These are phyloP conservation scores for Helicostylum pulchrum DNA, from an alignment of 192 early-diverging fungal genomes.

Conservation along the genomic window DNA sequence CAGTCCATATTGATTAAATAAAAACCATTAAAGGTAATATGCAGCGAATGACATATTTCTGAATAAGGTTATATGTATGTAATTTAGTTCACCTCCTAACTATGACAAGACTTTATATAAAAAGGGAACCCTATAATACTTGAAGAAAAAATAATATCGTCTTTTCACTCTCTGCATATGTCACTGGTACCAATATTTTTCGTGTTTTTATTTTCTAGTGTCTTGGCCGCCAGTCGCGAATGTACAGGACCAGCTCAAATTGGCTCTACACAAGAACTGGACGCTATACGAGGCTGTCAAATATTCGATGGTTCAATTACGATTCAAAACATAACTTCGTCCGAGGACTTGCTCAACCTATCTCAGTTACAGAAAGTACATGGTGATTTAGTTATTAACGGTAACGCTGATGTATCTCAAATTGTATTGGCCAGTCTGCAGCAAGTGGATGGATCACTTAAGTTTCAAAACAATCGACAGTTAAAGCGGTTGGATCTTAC, in stretches of 20 bases:
- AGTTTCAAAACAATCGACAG: slow-evolving; percentile 11
- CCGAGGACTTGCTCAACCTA: slow-evolving; percentile 1
- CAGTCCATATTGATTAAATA: too few species aligned
- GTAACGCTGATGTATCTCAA: slow-evolving; percentile 13
- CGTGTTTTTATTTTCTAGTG: too few species aligned
- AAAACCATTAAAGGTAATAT: too few species aligned
- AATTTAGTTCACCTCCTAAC: too few species aligned
- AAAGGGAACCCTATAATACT: too few species aligned
- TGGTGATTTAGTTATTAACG: slow-evolving; percentile 17
- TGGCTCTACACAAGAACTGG: neutral
- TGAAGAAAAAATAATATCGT: too few species aligned
- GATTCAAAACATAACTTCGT: slow-evolving; percentile 6
- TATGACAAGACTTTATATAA: too few species aligned
- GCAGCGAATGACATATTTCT: too few species aligned
- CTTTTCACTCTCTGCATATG: too few species aligned
- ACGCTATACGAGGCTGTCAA: slow-evolving; percentile 2
- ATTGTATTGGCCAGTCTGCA: slow-evolving; percentile 21
- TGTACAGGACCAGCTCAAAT: slow-evolving; percentile 7
- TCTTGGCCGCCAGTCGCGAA: neutral
- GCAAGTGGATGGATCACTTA: slow-evolving; percentile 14
- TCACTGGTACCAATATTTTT: too few species aligned
- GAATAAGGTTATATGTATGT: too few species aligned
- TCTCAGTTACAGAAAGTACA: slow-evolving; percentile 15
- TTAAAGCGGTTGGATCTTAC: slow-evolving; percentile 22
- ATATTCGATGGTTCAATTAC: slow-evolving; percentile 9